A percentile compares a stretch with the other conserved stretches of the same genome.
Conservation (phyloP, 208 protist genomes). For the Trypanosoma cruzi region DNA sequence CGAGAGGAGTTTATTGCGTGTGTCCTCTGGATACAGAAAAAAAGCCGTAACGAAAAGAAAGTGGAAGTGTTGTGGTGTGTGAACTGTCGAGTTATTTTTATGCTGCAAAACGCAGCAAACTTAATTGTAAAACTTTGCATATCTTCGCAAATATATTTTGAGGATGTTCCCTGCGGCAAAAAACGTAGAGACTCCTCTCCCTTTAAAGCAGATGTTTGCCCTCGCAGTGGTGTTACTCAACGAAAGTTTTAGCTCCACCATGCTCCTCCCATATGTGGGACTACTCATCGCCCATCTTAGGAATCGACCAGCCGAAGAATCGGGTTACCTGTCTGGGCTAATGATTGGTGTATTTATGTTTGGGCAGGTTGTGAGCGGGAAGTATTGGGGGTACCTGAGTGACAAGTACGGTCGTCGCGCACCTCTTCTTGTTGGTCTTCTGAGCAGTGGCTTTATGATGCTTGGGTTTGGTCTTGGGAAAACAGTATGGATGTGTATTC, state of each 20-base stretch:
- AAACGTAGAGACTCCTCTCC: slow-evolving; percentile 45
- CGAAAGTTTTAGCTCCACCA: slow-evolving; percentile 57
- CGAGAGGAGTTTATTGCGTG: too few relatives aligned
- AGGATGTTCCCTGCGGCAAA: neutral
- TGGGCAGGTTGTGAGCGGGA: slow-evolving; percentile 55
- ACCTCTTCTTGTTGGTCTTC: slow-evolving; percentile 54
- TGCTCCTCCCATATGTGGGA: slow-evolving; percentile 68
- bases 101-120: too few relatives aligned
- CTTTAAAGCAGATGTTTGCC: slow-evolving; percentile 48
- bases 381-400: slow-evolving; percentile 63
- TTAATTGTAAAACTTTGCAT: too few relatives aligned
- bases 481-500: slow-evolving; percentile 44
- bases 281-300: slow-evolving; percentile 48
- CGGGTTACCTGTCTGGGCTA: slow-evolving; percentile 59
- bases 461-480: slow-evolving; percentile 67
- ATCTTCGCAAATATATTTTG: slow-evolving; percentile 1
- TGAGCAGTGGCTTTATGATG: slow-evolving; percentile 60
- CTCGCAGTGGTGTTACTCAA: slow-evolving; percentile 67
- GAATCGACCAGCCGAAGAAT: slow-evolving; percentile 37
- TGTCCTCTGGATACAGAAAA: too few relatives aligned
- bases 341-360: slow-evolving; percentile 58
- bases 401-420: slow-evolving; percentile 62
- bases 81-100: too few relatives aligned
- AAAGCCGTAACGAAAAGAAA: too few relatives aligned
- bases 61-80: too few relatives aligned